Evolutionary conservation across 2,329 filamentous ascomycete species (phyloP), one percentile per base, ranked within the genome.

Genomic region (Trichoderma sp.): DNA sequence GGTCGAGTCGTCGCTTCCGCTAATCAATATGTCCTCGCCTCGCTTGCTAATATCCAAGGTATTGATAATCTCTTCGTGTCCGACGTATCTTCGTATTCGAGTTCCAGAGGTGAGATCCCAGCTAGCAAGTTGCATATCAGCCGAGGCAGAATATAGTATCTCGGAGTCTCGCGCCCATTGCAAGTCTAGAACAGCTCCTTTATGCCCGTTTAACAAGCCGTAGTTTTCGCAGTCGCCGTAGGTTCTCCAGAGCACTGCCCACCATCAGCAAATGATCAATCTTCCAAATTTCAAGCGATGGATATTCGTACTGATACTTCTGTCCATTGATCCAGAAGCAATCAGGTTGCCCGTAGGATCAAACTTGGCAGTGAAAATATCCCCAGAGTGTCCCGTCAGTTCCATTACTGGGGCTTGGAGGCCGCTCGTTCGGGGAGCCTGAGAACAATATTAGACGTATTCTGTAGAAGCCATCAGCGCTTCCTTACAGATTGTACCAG

Each of bases 21-120:
- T 97, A 70, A 97, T 87, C 54, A 99, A 81, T 61, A 97, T 81
- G 75, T 98, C 95, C 77, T 97, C 93, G 64, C 95, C 95, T 74
- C 95, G 87, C 77, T 90, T 91, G 81, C 90, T 95, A 70, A 96
- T 89, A 74, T 97, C 94, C 78, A 98, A 83, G 69, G 90, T 87
- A 79, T 98, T 99, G 82, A 99, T 90, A n/a, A 97, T 87, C 78
- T 97, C 94, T 74, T 97, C 94, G 76, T 99, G 95, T 1, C 95
- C 95, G 12, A 93, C 83, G 76, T 99, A 96, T 75, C 92, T 88
- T 71, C 95, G 90, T 85, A 98, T 97, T 75, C 95, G 88, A 72
- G 90, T 87, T n/a, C 94, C 94, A 0, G 92, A 94, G 72, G 95
- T 94, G 50, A 97, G 81, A 76, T 99, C 94, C 94, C 94, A 99